A percentile compares a stretch with the other conserved stretches of the same genome.
These are phyloP conservation scores for Candida oleophila DNA, from an alignment of 805 yeast genomes.

Conservation along the genomic window DNA sequence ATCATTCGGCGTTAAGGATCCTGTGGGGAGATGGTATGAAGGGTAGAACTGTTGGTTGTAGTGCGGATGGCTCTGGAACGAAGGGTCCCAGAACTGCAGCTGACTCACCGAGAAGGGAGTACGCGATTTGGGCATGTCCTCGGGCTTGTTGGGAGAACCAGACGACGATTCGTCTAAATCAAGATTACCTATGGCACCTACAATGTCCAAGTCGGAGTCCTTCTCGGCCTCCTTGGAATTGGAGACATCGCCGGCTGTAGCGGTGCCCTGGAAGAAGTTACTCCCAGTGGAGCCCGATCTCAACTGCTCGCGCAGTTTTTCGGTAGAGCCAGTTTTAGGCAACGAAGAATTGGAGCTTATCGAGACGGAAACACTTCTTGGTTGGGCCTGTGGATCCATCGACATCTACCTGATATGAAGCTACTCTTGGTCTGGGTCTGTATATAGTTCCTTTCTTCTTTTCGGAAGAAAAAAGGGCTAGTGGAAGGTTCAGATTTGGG, in stretches of 20 bases:
- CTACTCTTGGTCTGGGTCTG: too few species aligned
- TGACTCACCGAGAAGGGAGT: constrained; percentile 2
- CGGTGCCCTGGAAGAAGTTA: constrained; percentile 18
- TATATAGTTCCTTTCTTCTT: too few species aligned
- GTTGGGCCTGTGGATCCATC: not conserved
- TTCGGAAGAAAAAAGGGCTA: not conserved
- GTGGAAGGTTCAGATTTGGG: too few species aligned
- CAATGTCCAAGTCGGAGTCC: constrained; percentile 39
- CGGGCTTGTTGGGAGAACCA: not conserved
- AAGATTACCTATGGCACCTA: constrained; percentile 47
- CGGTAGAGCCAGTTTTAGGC: constrained; percentile 4
- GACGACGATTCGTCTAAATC: constrained; percentile 31
- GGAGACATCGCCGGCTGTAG: constrained; percentile 7
- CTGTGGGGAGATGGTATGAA: constrained; percentile 19
- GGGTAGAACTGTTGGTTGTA: constrained; percentile 7
- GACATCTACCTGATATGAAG: not conserved
- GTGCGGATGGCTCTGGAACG: not conserved
- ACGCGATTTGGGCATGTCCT: constrained; percentile 3
- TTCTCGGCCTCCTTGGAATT: not conserved
- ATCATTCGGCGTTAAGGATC: constrained; percentile 25
- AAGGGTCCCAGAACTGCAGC: constrained; percentile 9
- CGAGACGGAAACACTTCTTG: constrained; percentile 3
- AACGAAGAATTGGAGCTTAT: not conserved
- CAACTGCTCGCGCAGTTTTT: not conserved
- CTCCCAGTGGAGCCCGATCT: constrained; percentile 25